phyloP scores from a whole-genome alignment of 331 rosid species.

The Prunus yedoensis region DNA sequence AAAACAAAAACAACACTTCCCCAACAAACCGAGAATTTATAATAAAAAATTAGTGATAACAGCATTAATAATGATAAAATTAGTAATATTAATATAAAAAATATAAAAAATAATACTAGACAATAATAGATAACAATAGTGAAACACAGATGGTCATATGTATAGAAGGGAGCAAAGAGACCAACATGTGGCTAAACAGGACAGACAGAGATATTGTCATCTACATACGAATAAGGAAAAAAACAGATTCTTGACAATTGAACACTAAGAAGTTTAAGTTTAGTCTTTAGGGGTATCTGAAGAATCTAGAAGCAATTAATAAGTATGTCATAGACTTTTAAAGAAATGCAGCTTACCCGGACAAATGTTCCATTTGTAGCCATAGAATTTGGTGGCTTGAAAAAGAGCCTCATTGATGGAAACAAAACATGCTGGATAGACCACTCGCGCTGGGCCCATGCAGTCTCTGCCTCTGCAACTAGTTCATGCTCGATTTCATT shows the following conservation, averaged over 20 bases:
- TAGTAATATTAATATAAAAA: no score
- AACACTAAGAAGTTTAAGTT: background rate
- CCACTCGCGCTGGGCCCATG: constrained; percentile 96
- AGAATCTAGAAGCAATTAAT: background rate
- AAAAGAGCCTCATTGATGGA: constrained; percentile 82
- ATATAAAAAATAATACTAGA: no score
- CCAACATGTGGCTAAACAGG: background rate
- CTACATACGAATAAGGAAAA: no score
- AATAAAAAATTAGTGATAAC: no score
- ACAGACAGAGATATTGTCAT: background rate
- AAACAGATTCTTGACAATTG: background rate
- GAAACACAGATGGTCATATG: no score
- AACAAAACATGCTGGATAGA: constrained; percentile 83
- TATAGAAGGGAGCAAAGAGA: no score
- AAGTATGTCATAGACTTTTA: background rate
- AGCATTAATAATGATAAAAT: no score
- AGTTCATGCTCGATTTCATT: constrained; percentile 56
- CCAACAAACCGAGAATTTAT: background rate
- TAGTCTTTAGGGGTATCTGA: background rate
- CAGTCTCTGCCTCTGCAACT: constrained; percentile 81
- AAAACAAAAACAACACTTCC: background rate
- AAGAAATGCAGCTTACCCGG: constrained; percentile 47
- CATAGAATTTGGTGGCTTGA: constrained; percentile 79
- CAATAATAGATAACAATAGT: no score
- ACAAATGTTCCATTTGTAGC: constrained; percentile 82